phyloP scores from a whole-genome alignment of 164 flowering plant genomes.

The Piper longum region DNA sequence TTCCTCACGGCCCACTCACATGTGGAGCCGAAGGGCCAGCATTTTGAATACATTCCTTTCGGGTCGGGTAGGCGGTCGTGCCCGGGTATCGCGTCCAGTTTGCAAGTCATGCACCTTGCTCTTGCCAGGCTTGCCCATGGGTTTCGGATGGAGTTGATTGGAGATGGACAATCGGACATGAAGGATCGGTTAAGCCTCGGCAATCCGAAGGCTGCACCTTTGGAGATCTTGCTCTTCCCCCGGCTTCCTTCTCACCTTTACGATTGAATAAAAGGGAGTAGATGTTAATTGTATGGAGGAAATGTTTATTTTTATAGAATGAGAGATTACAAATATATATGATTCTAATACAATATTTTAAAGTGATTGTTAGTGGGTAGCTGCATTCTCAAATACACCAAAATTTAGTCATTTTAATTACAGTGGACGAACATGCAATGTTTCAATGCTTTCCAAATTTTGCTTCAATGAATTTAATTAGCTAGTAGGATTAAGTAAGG shows the following conservation, averaged over 20 bases:
- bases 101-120: conserved; percentile 31
- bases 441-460: too few species aligned
- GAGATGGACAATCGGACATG: not conserved
- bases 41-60: conserved; percentile 54
- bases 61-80: conserved; percentile 73
- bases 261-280: too few species aligned
- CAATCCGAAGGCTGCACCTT: not conserved
- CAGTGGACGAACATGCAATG: too few species aligned
- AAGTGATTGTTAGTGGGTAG: too few species aligned
- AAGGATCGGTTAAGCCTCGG: not conserved
- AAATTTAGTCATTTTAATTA: too few species aligned
- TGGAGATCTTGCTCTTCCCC: not conserved
- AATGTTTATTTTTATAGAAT: too few species aligned
- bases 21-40: conserved; percentile 29
- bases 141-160: not conserved
- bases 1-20: conserved; percentile 2
- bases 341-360: too few species aligned
- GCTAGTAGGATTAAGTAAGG: too few species aligned
- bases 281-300: too few species aligned
- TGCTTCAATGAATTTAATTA: too few species aligned
- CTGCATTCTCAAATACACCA: too few species aligned
- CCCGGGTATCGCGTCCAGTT: conserved; percentile 44
- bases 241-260: not conserved
- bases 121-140: conserved; percentile 8
- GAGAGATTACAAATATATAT: too few species aligned